Conservation (phyloP, 108 stramenopile genomes). For the Fragilariopsis cylindrus region DNA sequence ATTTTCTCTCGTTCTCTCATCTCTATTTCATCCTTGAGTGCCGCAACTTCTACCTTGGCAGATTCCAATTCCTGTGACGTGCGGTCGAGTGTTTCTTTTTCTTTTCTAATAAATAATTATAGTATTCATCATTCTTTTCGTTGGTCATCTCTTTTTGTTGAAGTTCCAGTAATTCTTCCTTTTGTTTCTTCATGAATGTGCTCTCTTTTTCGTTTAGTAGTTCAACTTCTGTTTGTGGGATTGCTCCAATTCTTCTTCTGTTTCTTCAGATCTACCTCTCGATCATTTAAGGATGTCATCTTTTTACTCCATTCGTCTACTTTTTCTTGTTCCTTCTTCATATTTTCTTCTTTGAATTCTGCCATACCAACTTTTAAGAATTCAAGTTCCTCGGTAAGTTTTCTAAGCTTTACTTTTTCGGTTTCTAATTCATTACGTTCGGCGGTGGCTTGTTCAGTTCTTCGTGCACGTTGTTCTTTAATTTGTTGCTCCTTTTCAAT, state of each 20-base stretch:
- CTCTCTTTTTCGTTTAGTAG: not conserved
- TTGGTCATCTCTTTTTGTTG: too few relatives aligned
- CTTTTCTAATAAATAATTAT: not conserved
- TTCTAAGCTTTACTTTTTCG: not conserved
- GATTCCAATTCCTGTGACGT: not conserved
- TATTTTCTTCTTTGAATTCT: constrained; percentile 7
- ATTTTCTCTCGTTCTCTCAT: not conserved
- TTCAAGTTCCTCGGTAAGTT: not conserved
- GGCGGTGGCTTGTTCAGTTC: not conserved
- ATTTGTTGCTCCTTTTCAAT: not conserved
- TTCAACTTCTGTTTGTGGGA: not conserved
- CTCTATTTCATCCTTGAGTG: constrained; percentile 4
- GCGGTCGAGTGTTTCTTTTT: not conserved
- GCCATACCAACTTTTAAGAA: not conserved
- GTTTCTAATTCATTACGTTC: not conserved
- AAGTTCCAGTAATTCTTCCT: too few relatives aligned
- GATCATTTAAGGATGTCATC: not conserved
- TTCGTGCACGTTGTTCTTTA: not conserved
- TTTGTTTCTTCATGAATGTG: too few relatives aligned
- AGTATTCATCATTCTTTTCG: too few relatives aligned
- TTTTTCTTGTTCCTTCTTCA: not conserved
- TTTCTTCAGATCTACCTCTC: not conserved
- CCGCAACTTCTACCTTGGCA: constrained; percentile 1
- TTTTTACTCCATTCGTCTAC: not conserved
- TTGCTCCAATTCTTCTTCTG: not conserved